A percentile compares a stretch with the other conserved stretches of the same genome.
phyloP scores from a whole-genome alignment of 2,329 filamentous ascomycete genomes.

The Exophiala mesophila region DNA sequence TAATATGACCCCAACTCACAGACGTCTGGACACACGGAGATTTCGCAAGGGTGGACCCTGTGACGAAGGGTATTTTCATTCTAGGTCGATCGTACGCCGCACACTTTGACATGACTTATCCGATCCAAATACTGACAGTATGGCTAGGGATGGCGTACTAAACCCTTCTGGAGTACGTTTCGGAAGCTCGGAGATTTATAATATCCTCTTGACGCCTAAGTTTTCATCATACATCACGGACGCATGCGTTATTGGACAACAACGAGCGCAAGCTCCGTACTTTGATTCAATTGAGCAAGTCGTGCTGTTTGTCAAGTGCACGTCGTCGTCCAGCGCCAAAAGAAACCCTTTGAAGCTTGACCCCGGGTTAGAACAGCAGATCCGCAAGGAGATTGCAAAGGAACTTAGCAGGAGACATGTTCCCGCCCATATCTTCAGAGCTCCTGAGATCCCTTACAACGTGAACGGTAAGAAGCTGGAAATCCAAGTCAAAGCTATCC shows the following conservation, averaged over 20 bases:
- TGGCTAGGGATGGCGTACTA: conserved; percentile 62
- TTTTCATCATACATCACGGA: neutral
- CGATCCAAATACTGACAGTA: neutral
- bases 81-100: conserved; percentile 11
- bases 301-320: conserved; percentile 19
- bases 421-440: conserved; percentile 11
- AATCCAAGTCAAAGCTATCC: conserved; percentile 12
- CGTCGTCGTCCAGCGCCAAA: conserved; percentile 7
- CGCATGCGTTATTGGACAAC: conserved; percentile 11
- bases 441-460: conserved; percentile 12
- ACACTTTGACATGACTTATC: neutral
- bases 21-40: conserved; percentile 61
- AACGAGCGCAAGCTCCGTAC: conserved; percentile 7
- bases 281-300: conserved; percentile 17
- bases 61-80: conserved; percentile 7
- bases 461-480: conserved; percentile 20
- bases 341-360: neutral
- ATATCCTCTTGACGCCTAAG: conserved; percentile 52
- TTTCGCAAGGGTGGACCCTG: conserved; percentile 10
- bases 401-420: conserved; percentile 51
- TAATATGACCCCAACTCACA: too few relatives aligned
- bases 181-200: conserved; percentile 75
- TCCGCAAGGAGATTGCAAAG: conserved; percentile 60
- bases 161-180: conserved; percentile 77
- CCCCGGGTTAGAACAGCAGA: conserved; percentile 48